A percentile compares a stretch with the other conserved stretches of the same genome.
Evolutionary conservation across 805 yeast species (phyloP).

Genomic region (Suhomyces vadensis): DNA sequence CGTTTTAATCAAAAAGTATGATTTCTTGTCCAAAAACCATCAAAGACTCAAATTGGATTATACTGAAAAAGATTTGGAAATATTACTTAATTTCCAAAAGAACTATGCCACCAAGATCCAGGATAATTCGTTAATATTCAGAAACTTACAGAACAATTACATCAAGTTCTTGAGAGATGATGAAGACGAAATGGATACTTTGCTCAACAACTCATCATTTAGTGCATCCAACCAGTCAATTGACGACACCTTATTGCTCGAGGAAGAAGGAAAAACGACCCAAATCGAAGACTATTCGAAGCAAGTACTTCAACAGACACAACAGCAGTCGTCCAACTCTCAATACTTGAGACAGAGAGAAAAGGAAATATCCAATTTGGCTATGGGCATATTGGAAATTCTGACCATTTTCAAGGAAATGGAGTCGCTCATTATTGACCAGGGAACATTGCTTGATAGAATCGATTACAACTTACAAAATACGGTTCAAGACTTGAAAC

Average conservation of each 20-base stretch:
- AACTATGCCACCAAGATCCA: constrained; percentile 85
- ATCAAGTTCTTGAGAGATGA: constrained; percentile 82
- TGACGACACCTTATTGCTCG: constrained; percentile 10
- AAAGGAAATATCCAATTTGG: constrained; percentile 83
- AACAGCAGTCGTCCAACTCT: constrained; percentile 27
- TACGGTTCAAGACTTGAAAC: constrained; percentile 72
- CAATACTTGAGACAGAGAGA: constrained; percentile 68
- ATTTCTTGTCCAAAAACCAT: constrained; percentile 40
- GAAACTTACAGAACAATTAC: constrained; percentile 87
- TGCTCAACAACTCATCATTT: constrained; percentile 8
- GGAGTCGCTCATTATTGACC: constrained; percentile 90
- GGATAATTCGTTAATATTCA: constrained; percentile 69
- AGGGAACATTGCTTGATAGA: constrained; percentile 90
- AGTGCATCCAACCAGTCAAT: constrained; percentile 4
- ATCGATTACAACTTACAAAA: constrained; percentile 88
- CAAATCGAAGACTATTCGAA: constrained; percentile 54
- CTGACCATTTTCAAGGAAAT: constrained; percentile 91
- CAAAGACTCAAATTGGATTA: constrained; percentile 43
- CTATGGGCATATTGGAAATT: constrained; percentile 92
- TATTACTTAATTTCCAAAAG: constrained; percentile 79
- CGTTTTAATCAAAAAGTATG: constrained; percentile 67
- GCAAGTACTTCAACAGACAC: constrained; percentile 53
- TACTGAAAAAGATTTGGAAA: constrained; percentile 52
- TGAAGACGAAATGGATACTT: constrained; percentile 53
- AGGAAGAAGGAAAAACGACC: constrained; percentile 29